Percentiles rank a stretch among this genome's conserved stretches.
These are phyloP conservation scores for Salix dunnii DNA, from an alignment of 345 rosid genomes.

Conservation along the genomic window DNA sequence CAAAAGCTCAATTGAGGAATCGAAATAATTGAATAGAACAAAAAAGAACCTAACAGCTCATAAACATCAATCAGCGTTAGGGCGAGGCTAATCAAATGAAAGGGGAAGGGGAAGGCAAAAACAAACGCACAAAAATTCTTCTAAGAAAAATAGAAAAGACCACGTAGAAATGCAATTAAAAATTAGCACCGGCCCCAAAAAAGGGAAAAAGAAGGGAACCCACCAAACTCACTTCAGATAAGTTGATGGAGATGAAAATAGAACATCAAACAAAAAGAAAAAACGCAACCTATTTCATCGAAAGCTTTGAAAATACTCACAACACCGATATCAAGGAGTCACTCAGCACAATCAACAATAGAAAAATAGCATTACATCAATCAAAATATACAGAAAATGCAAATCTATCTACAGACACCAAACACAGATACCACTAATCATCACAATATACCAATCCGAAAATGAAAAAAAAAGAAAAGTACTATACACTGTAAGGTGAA, in stretches of 20 bases:
- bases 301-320: neutral
- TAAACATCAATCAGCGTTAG: neutral
- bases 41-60: constrained; percentile 10
- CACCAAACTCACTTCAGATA: constrained; percentile 27
- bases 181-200: constrained; percentile 16
- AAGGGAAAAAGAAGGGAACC: constrained; percentile 19
- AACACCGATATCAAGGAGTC: constrained; percentile 6
- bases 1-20: constrained; percentile 10
- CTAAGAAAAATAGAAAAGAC: constrained; percentile 9
- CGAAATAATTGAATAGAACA: constrained; percentile 22
- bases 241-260: neutral
- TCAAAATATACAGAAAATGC: neutral
- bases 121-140: constrained; percentile 4
- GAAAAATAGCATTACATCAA: neutral
- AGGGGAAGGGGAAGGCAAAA: neutral
- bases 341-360: neutral
- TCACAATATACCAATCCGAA: neutral
- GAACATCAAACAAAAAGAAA: constrained; percentile 6
- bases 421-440: neutral
- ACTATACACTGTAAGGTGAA: neutral
- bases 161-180: constrained; percentile 9
- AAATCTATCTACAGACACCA: neutral
- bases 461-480: neutral
- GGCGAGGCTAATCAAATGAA: neutral
- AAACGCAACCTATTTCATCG: constrained; percentile 6